A percentile compares a stretch with the other conserved stretches of the same genome.
phyloP scores from a whole-genome alignment of 192 early-diverging fungal genomes.

The Funneliformis geosporum region DNA sequence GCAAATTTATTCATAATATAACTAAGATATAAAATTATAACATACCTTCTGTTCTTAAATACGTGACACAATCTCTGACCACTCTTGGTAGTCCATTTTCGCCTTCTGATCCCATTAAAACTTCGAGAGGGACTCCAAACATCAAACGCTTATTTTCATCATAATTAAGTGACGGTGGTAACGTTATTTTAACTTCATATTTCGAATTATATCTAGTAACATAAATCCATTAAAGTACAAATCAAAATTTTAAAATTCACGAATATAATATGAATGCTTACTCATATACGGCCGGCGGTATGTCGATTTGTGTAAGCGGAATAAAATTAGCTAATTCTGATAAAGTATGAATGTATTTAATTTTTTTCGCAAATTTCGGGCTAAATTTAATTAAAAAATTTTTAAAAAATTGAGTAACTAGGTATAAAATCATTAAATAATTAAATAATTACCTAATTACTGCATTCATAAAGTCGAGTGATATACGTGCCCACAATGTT shows the following conservation, averaged over 20 bases:
- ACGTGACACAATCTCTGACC: slow-evolving; percentile 70
- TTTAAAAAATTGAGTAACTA: not conserved
- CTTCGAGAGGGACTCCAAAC: slow-evolving; percentile 79
- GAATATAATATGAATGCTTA: slow-evolving; percentile 40
- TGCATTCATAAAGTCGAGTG: slow-evolving; percentile 83
- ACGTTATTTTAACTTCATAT: slow-evolving; percentile 44
- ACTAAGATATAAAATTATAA: not conserved
- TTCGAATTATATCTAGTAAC: slow-evolving; percentile 43
- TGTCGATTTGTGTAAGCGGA: slow-evolving; percentile 72
- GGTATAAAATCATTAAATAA: not conserved
- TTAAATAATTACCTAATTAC: slow-evolving; percentile 71
- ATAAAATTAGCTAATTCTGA: slow-evolving; percentile 65
- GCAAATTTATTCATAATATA: too few species aligned
- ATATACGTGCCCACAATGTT: slow-evolving; percentile 76
- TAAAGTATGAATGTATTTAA: slow-evolving; percentile 77
- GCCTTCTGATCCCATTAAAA: slow-evolving; percentile 72
- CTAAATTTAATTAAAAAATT: slow-evolving; percentile 45
- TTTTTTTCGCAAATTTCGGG: slow-evolving; percentile 88
- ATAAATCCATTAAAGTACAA: not conserved
- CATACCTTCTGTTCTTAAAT: slow-evolving; percentile 66
- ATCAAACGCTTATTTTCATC: slow-evolving; percentile 44
- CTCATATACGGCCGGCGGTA: slow-evolving; percentile 68
- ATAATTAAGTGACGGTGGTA: slow-evolving; percentile 37
- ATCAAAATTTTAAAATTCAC: not conserved
- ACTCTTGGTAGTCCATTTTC: slow-evolving; percentile 77